Conservation (phyloP, 169 alveolate species). For the Plasmodium yoelii region DNA sequence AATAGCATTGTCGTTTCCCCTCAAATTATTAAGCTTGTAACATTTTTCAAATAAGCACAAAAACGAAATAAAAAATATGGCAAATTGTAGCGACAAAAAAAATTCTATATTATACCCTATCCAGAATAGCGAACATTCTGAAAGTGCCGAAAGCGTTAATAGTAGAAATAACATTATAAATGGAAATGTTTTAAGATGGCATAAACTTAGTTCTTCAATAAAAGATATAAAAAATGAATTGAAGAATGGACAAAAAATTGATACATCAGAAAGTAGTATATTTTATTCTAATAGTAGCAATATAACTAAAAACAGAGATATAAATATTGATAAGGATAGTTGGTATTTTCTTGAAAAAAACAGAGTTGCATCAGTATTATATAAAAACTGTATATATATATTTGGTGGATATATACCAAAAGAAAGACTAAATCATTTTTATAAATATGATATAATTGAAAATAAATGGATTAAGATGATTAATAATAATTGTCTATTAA, state of each 20-base stretch:
- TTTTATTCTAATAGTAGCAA: too few species aligned
- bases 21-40: too few species aligned
- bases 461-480: constrained; percentile 27
- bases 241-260: too few species aligned
- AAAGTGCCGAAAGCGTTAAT: not conserved
- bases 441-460: constrained; percentile 42
- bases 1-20: too few species aligned
- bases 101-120: too few species aligned
- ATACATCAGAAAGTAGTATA: too few species aligned
- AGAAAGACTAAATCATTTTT: constrained; percentile 35
- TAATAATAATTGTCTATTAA: constrained; percentile 14
- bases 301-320: too few species aligned
- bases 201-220: constrained; percentile 22
- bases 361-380: constrained; percentile 51
- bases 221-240: not conserved
- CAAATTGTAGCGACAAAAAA: too few species aligned
- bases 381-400: constrained; percentile 39
- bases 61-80: too few species aligned
- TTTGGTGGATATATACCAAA: constrained; percentile 52
- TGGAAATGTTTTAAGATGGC: constrained; percentile 13
- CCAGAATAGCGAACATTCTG: too few species aligned
- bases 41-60: too few species aligned
- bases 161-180: not conserved
- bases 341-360: constrained; percentile 10
- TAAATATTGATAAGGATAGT: too few species aligned